A percentile compares a stretch with the other conserved stretches of the same genome.
Conservation (phyloP, 2,329 filamentous ascomycete species). For the Tolypocladium ophioglossoides region DNA sequence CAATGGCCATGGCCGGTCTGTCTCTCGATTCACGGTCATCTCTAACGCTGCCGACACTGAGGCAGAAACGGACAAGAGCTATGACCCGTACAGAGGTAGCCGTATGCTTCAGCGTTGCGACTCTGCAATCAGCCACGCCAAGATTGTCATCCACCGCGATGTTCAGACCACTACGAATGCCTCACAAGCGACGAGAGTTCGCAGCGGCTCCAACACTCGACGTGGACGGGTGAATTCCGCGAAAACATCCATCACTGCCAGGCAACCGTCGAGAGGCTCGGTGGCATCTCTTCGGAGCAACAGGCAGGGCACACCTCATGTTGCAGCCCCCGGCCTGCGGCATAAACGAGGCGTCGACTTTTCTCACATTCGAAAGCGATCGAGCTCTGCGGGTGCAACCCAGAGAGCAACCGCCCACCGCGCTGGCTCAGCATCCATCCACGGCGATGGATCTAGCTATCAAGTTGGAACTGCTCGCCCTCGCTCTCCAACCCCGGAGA, state of each 20-base stretch:
- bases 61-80: conserved; percentile 48
- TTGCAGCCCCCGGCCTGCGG: conserved; percentile 30
- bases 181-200: conserved; percentile 19
- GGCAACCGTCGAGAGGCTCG: conserved; percentile 28
- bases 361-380: conserved; percentile 33
- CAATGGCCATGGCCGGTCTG: conserved; percentile 39
- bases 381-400: conserved; percentile 16
- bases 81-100: conserved; percentile 75
- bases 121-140: conserved; percentile 49
- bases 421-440: conserved; percentile 9
- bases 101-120: conserved; percentile 30
- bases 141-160: conserved; percentile 57
- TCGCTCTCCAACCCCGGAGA: conserved; percentile 18
- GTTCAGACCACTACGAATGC: conserved; percentile 17
- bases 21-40: conserved; percentile 55
- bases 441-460: conserved; percentile 9
- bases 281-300: conserved; percentile 40
- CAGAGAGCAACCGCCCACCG: conserved; percentile 2
- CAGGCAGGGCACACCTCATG: conserved; percentile 28
- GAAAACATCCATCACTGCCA: conserved; percentile 16
- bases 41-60: conserved; percentile 48
- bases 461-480: conserved; percentile 13
- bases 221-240: conserved; percentile 17
- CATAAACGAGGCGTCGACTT: conserved; percentile 47
- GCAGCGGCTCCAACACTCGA: conserved; percentile 23